These are phyloP conservation scores for Syncephalis fuscata DNA, from an alignment of 371 early-diverging fungal genomes.

Conservation along the genomic window DNA sequence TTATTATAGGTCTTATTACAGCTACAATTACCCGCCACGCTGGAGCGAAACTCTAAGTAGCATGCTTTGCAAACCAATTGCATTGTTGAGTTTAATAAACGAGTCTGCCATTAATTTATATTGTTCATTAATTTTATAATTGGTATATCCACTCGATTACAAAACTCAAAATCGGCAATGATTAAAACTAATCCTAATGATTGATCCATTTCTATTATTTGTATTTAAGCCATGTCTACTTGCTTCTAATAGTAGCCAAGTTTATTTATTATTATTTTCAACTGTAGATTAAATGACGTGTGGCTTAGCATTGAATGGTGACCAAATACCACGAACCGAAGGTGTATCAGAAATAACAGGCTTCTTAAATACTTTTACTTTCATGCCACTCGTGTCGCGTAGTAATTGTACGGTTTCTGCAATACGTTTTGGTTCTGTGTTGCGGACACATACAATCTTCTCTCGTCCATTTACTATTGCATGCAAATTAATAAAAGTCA, in stretches of 20 bases:
- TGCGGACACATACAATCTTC: conserved; percentile 53
- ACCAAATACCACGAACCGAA: conserved; percentile 79
- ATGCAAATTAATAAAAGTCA: too few relatives aligned
- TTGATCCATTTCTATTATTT: too few relatives aligned
- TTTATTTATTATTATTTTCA: not conserved
- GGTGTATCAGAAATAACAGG: conserved; percentile 62
- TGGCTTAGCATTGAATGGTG: conserved; percentile 60
- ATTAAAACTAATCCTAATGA: too few relatives aligned
- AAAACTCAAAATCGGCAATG: too few relatives aligned
- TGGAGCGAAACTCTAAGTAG: conserved; percentile 10
- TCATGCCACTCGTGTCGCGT: conserved; percentile 50
- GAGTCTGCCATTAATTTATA: too few relatives aligned
- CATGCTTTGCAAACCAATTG: not conserved
- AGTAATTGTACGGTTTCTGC: conserved; percentile 37
- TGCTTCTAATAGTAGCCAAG: too few relatives aligned
- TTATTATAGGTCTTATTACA: conserved; percentile 34
- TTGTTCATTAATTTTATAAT: too few relatives aligned
- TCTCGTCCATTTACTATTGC: conserved; percentile 49
- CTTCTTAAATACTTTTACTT: conserved; percentile 42
- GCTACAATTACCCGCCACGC: conserved; percentile 34
- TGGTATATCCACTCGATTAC: too few relatives aligned
- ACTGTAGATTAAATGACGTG: conserved; percentile 35
- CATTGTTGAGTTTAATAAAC: too few relatives aligned
- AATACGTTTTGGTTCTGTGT: conserved; percentile 38
- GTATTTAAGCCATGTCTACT: too few relatives aligned